Percentiles rank a stretch among this genome's conserved stretches.
Conservation (phyloP, 2,329 filamentous ascomycete genomes). For the Trichoderma sp. region DNA sequence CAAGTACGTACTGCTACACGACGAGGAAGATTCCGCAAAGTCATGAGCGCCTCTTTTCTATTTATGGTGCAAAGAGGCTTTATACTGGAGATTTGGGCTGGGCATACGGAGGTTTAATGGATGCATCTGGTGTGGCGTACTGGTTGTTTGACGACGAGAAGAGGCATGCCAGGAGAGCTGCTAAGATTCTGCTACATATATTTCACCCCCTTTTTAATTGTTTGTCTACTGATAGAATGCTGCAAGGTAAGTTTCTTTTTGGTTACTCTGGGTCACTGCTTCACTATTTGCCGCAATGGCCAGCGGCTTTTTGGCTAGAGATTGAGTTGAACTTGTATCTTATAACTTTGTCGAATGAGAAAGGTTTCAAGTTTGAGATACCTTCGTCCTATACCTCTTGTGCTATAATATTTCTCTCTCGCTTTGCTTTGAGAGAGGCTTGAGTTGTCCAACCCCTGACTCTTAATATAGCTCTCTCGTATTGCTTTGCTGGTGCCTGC, state of each 20-base stretch:
- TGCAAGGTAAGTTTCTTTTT: constrained; percentile 8
- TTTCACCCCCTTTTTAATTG: constrained; percentile 4
- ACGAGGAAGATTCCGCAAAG: constrained; percentile 59
- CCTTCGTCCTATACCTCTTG: neutral
- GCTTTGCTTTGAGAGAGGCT: neutral
- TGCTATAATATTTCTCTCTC: neutral
- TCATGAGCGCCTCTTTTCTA: neutral
- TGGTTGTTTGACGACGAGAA: constrained; percentile 22
- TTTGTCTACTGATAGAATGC: constrained; percentile 18
- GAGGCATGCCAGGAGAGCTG: constrained; percentile 12
- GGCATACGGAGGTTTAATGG: neutral
- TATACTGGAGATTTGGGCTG: neutral
- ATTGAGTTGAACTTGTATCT: neutral
- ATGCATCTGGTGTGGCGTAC: constrained; percentile 28
- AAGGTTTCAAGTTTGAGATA: neutral
- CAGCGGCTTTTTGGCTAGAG: neutral
- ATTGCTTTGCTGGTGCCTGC: neutral
- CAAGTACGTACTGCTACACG: constrained; percentile 86
- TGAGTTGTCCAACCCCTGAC: neutral
- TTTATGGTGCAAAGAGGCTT: neutral
- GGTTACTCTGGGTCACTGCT: neutral
- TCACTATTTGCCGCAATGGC: neutral
- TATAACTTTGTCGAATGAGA: constrained; percentile 3
- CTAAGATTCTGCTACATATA: constrained; percentile 24
- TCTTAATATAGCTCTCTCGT: neutral